A percentile compares a stretch with the other conserved stretches of the same genome.
phyloP scores from a whole-genome alignment of 2,329 filamentous ascomycete genomes.

The Tolypocladium tropicale region DNA sequence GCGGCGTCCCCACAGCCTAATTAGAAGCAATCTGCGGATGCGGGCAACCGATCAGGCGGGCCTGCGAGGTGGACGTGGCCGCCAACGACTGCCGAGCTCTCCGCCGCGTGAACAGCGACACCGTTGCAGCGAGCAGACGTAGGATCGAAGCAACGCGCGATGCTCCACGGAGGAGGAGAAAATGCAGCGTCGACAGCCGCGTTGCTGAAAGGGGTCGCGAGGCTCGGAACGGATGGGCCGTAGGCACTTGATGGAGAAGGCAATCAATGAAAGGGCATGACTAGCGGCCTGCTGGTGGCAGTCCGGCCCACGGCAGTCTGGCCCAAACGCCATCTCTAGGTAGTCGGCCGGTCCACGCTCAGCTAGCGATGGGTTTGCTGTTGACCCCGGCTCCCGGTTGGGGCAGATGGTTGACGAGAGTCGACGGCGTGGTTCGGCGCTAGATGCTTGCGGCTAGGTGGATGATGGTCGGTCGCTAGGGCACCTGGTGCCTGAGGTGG shows the following conservation, averaged over 20 bases:
- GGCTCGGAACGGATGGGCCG: not conserved
- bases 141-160: not conserved
- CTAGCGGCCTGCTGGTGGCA: not conserved
- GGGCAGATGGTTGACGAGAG: not conserved
- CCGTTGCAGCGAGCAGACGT: not conserved
- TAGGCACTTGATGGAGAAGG: not conserved
- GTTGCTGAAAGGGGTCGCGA: not conserved
- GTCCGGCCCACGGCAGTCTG: not conserved
- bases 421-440: not conserved
- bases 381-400: not conserved
- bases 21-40: constrained; percentile 12
- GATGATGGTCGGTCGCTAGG: not conserved
- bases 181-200: not conserved
- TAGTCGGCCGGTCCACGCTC: not conserved
- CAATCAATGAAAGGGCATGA: not conserved
- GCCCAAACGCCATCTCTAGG: not conserved
- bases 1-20: constrained; percentile 9
- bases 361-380: not conserved
- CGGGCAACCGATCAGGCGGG: constrained; percentile 11
- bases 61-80: constrained; percentile 2
- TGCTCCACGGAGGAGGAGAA: not conserved
- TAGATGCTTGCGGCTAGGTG: not conserved
- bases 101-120: not conserved
- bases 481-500: too few relatives aligned
- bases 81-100: not conserved